A percentile compares a stretch with the other conserved stretches of the same genome.
These are phyloP conservation scores for Apiotrichum veenhuisii DNA, from an alignment of 1,284 basidiomycete species.

Conservation along the genomic window DNA sequence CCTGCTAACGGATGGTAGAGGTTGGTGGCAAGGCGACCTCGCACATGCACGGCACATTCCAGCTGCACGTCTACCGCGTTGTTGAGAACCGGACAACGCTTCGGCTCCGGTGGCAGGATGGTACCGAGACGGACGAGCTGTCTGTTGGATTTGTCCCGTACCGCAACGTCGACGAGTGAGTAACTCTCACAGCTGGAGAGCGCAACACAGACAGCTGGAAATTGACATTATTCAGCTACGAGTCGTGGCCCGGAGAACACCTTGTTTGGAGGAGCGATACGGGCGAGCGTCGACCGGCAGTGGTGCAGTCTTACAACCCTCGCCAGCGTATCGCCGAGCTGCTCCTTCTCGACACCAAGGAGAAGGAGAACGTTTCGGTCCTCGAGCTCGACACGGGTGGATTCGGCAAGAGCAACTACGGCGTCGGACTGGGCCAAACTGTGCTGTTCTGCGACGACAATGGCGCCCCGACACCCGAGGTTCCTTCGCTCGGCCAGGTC, in stretches of 20 bases:
- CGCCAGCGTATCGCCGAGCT: conserved; percentile 63
- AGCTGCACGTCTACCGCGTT: conserved; percentile 61
- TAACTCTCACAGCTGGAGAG: neutral
- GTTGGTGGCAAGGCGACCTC: conserved; percentile 22
- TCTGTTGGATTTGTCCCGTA: conserved; percentile 73
- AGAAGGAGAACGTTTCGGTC: conserved; percentile 67
- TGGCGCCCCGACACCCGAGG: conserved; percentile 30
- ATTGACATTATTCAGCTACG: conserved; percentile 23
- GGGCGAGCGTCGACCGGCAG: conserved; percentile 58
- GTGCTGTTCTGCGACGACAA: conserved; percentile 61
- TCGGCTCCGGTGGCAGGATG: conserved; percentile 86
- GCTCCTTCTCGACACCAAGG: conserved; percentile 29
- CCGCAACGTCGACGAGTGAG: conserved; percentile 53
- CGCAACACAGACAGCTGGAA: neutral
- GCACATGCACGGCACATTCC: conserved; percentile 42
- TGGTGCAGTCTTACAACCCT: conserved; percentile 75
- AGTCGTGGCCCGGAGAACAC: conserved; percentile 76
- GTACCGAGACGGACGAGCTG: conserved; percentile 58
- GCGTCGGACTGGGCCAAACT: conserved; percentile 74
- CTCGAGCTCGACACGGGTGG: conserved; percentile 74
- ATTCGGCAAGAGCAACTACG: conserved; percentile 57
- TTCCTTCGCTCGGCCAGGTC: conserved; percentile 37
- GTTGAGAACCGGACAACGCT: conserved; percentile 66
- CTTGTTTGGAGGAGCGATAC: conserved; percentile 80
- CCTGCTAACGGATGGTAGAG: neutral